A percentile compares a stretch with the other conserved stretches of the same genome.
phyloP scores from a whole-genome alignment of 345 rosid genomes.

The Salix caprea region DNA sequence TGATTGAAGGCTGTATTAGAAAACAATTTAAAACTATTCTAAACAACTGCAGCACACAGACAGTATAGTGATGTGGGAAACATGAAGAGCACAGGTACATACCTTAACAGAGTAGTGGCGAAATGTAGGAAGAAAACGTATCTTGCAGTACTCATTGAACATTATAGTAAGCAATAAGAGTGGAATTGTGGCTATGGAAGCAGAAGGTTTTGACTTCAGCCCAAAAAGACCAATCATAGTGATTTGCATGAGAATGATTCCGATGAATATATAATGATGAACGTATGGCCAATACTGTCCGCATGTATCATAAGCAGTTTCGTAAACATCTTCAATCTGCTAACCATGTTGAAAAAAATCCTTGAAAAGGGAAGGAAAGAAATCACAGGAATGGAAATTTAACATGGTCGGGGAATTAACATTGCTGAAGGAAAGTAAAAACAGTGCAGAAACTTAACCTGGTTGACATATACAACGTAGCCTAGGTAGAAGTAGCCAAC shows the following conservation, averaged over 20 bases:
- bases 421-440: background rate
- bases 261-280: constrained; percentile 63
- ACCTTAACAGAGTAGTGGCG: constrained; percentile 57
- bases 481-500: constrained; percentile 78
- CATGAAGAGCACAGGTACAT: constrained; percentile 20
- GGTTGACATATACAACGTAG: constrained; percentile 71
- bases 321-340: constrained; percentile 82
- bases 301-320: constrained; percentile 63
- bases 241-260: constrained; percentile 84
- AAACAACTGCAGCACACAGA: too few species aligned
- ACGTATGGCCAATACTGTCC: constrained; percentile 76
- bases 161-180: constrained; percentile 58
- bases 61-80: too few species aligned
- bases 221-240: constrained; percentile 91
- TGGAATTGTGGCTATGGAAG: constrained; percentile 71
- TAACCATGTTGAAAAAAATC: background rate
- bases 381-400: background rate
- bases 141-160: constrained; percentile 89
- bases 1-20: too few species aligned
- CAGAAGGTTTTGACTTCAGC: constrained; percentile 82
- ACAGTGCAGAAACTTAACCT: constrained; percentile 38
- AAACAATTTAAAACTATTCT: too few species aligned
- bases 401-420: background rate
- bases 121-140: constrained; percentile 79
- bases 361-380: background rate